These are phyloP conservation scores for Blastosporella zonata DNA, from an alignment of 1,284 basidiomycete genomes.

Conservation along the genomic window DNA sequence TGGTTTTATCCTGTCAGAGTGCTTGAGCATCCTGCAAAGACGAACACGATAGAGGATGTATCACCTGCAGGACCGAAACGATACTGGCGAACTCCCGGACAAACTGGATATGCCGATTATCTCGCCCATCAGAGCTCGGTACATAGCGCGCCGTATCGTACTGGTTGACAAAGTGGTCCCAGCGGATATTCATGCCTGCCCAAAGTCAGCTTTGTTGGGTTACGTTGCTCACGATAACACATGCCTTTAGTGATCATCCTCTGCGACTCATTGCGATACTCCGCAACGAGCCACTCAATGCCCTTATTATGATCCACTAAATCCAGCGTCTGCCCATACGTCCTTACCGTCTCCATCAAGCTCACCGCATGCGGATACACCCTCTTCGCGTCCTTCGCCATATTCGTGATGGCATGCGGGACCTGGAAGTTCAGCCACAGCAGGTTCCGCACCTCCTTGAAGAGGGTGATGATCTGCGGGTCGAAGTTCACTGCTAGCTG, in stretches of 20 bases:
- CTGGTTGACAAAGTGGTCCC: conserved; percentile 96
- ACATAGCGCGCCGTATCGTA: conserved; percentile 81
- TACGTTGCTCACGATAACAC: conserved; percentile 1
- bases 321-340: conserved; percentile 92
- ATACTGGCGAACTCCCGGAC: conserved; percentile 94
- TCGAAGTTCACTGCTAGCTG: conserved; percentile 97
- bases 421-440: conserved; percentile 96
- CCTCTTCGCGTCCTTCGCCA: conserved; percentile 97
- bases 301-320: conserved; percentile 86
- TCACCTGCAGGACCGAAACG: conserved; percentile 81
- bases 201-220: conserved; percentile 7
- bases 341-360: conserved; percentile 96
- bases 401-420: conserved; percentile 90
- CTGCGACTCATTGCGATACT: conserved; percentile 88
- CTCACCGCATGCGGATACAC: conserved; percentile 98
- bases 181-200: conserved; percentile 86
- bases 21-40: background rate
- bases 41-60: background rate
- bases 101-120: conserved; percentile 89
- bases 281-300: conserved; percentile 90
- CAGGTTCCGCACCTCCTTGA: conserved; percentile 96
- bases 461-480: conserved; percentile 95
- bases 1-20: conserved; percentile 80
- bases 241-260: conserved; percentile 84
- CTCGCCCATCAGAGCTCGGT: conserved; percentile 70